Conservation (phyloP, 2,329 filamentous ascomycete species). For the Penicillium paneum region DNA sequence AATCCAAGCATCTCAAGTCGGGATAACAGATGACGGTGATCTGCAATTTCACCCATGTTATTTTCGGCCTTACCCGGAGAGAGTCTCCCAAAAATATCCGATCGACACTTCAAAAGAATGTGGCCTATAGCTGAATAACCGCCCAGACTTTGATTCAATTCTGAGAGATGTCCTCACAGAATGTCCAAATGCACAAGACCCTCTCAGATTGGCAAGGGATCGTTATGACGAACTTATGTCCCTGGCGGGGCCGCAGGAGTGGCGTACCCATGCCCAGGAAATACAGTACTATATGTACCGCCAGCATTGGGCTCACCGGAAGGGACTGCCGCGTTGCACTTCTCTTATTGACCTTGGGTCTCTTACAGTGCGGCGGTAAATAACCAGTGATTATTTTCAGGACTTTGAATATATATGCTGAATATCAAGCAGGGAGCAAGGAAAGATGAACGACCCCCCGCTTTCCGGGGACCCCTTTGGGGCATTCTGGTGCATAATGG, state of each 20-base stretch:
- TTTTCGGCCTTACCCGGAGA: slow-evolving; percentile 2
- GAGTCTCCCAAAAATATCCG: background rate
- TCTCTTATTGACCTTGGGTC: background rate
- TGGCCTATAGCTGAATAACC: background rate
- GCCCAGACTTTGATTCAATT: slow-evolving; percentile 1
- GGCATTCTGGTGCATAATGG: too few species aligned
- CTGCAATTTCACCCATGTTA: slow-evolving; percentile 3
- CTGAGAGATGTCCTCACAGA: background rate
- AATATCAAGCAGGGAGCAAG: background rate
- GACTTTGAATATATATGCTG: background rate
- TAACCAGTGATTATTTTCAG: background rate
- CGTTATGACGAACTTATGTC: background rate
- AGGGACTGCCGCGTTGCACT: background rate
- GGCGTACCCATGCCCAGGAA: background rate
- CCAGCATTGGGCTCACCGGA: background rate
- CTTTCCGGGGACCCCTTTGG: too few species aligned
- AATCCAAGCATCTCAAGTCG: slow-evolving; percentile 4
- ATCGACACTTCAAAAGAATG: background rate
- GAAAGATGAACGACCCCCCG: background rate
- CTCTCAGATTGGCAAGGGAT: background rate
- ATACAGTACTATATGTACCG: background rate
- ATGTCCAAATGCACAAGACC: background rate
- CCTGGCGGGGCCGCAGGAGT: background rate
- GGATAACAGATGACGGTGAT: background rate
- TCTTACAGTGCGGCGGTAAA: background rate